Evolutionary conservation across 164 flowering plant genomes (phyloP), one percentile per base, ranked within the genome.

Genomic region (Kingdonia uniflora): DNA sequence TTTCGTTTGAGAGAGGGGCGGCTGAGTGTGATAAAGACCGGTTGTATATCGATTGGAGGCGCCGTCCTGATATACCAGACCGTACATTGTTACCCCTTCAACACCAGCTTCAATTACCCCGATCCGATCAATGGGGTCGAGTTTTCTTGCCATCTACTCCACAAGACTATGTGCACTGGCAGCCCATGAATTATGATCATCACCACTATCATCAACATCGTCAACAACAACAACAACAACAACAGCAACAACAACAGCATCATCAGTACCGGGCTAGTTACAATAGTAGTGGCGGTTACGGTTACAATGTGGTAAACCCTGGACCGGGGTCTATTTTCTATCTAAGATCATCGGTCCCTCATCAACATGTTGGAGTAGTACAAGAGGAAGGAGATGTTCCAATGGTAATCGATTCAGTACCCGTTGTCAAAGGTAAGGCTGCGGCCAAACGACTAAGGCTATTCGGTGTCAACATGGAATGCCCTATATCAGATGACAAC

Each of bases 391-490:
- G 61, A 29, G 64, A 59, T 48, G 40, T 49, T 55, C 69, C 72
- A 6, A 59, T 73, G 74, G 88, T 79, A n/a, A 75, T 74, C 29
- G 79, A 78, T 11, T 82, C 90, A 15, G 88, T 82, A 56, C 94
- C 94, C 7, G 84, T 80, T 65, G 94, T 73, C 60, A 82, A 79
- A n/a, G 81, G 81, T 0, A 76, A 74, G 48, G 71, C 76, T 10
- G 81, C 80, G 19, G 75, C 74, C 2, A 84, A 80, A 71, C 52
- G 79, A 47, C 59, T 85, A 2, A 75, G 97, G 80, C 72, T 90
- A 50, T 90, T 90, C 51, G 97, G 97, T 0, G 97, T 87, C 33
- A 82, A 84, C 74, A 74, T 90, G 74, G 97, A 84, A 14, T 86
- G 91, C 56, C 84, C 89, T 49, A 73, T 66, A 6, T 56, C 71